phyloP scores from a whole-genome alignment of 805 yeast genomes.

The Zygosaccharomyces siamensis region DNA sequence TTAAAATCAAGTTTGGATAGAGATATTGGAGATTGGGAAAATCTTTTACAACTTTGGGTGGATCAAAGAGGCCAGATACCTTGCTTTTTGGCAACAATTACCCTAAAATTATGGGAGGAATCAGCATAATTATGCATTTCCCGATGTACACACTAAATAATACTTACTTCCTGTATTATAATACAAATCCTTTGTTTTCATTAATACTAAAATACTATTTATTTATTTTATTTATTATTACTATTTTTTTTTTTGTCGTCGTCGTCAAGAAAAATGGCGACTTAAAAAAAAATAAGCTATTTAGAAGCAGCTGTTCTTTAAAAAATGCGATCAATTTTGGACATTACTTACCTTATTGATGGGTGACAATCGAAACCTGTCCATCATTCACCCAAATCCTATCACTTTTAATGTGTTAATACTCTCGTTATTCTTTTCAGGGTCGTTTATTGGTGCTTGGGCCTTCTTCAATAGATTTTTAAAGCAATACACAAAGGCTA shows the following conservation, averaged over 20 bases:
- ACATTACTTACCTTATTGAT: neutral
- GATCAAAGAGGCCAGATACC: slow-evolving; percentile 65
- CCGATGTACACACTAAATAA: neutral
- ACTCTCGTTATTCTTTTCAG: slow-evolving; percentile 34
- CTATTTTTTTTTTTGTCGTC: too few species aligned
- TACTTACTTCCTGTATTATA: too few species aligned
- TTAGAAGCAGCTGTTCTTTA: neutral
- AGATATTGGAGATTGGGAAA: slow-evolving; percentile 39
- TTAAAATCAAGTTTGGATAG: slow-evolving; percentile 43
- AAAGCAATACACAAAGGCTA: slow-evolving; percentile 46
- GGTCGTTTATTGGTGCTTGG: slow-evolving; percentile 41
- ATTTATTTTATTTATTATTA: too few species aligned
- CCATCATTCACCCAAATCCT: slow-evolving; percentile 2
- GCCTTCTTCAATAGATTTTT: slow-evolving; percentile 43
- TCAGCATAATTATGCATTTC: slow-evolving; percentile 3
- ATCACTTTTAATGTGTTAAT: slow-evolving; percentile 17
- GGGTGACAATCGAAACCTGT: slow-evolving; percentile 9
- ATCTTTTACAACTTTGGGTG: slow-evolving; percentile 62
- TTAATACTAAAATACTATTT: too few species aligned
- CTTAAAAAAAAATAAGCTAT: too few species aligned
- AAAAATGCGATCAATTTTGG: neutral
- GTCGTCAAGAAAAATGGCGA: too few species aligned
- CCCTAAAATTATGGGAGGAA: slow-evolving; percentile 56
- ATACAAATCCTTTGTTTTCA: neutral
- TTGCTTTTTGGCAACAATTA: slow-evolving; percentile 72